A percentile compares a stretch with the other conserved stretches of the same genome.
Conservation (phyloP, 805 yeast genomes). For the Cyberlindnera subsufficiens region DNA sequence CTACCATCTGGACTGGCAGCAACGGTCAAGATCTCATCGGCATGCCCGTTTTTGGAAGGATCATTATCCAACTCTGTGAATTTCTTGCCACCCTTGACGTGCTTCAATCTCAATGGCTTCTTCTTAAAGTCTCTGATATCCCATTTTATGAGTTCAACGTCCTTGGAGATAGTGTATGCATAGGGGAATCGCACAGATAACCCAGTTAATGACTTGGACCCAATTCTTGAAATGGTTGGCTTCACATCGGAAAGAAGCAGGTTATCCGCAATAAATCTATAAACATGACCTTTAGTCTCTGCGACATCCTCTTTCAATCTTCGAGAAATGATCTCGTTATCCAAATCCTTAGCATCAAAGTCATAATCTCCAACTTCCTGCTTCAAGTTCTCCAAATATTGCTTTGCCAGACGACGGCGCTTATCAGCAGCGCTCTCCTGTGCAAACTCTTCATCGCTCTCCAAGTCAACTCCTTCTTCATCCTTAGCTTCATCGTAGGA, state of each 20-base stretch:
- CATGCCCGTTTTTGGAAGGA: constrained; percentile 63
- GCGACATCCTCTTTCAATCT: constrained; percentile 86
- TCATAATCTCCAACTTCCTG: constrained; percentile 44
- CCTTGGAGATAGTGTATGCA: constrained; percentile 79
- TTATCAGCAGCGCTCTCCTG: constrained; percentile 87
- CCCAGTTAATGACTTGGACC: constrained; percentile 50
- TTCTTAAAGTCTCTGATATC: constrained; percentile 47
- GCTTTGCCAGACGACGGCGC: constrained; percentile 89
- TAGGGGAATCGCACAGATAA: constrained; percentile 34
- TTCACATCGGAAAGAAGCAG: constrained; percentile 36
- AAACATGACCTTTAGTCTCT: constrained; percentile 80
- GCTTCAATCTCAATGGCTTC: constrained; percentile 63
- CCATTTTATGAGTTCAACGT: constrained; percentile 76
- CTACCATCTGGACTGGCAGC: constrained; percentile 87
- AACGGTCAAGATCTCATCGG: constrained; percentile 66
- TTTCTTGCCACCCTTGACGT: constrained; percentile 55
- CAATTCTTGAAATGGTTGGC: constrained; percentile 47
- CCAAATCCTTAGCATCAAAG: constrained; percentile 89
- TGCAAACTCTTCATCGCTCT: constrained; percentile 67
- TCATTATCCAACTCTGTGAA: constrained; percentile 35
- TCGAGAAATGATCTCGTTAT: constrained; percentile 74
- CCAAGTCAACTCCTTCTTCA: constrained; percentile 35
- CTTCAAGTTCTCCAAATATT: constrained; percentile 77
- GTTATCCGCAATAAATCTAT: constrained; percentile 55
- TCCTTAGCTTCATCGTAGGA: constrained; percentile 28